Evolutionary conservation across 2,329 filamentous ascomycete genomes (phyloP).

Genomic region (Fusarium stilboides): DNA sequence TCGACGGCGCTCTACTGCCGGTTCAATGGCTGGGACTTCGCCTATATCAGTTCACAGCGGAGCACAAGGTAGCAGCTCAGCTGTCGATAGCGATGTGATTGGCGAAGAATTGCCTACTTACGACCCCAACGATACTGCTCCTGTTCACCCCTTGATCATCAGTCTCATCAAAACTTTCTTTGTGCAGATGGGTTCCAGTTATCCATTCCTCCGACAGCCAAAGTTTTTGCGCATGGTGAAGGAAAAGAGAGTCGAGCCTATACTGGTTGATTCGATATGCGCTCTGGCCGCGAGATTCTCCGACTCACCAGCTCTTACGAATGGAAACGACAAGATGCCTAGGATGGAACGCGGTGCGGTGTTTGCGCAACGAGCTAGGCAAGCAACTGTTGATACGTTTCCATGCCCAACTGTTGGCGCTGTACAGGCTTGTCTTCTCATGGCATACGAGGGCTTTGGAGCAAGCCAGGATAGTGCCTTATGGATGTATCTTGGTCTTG

Average conservation of each 20-base stretch:
- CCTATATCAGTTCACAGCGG: slow-evolving; percentile 60
- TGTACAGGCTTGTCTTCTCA: slow-evolving; percentile 85
- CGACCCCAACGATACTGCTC: slow-evolving; percentile 77
- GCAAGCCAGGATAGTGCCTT: slow-evolving; percentile 89
- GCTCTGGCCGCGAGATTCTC: slow-evolving; percentile 87
- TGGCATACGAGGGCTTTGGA: slow-evolving; percentile 92
- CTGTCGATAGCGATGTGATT: slow-evolving; percentile 60
- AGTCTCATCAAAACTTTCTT: slow-evolving; percentile 88
- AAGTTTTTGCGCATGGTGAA: slow-evolving; percentile 82
- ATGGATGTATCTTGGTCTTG: slow-evolving; percentile 94
- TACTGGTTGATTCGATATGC: slow-evolving; percentile 89
- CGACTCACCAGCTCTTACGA: slow-evolving; percentile 66
- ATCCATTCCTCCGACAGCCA: slow-evolving; percentile 82
- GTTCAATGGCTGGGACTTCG: slow-evolving; percentile 70
- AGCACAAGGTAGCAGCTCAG: slow-evolving; percentile 57
- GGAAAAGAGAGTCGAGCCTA: slow-evolving; percentile 86
- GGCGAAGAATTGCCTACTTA: slow-evolving; percentile 78
- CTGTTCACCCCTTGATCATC: slow-evolving; percentile 82
- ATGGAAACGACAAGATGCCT: slow-evolving; percentile 63
- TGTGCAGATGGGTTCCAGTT: slow-evolving; percentile 85
- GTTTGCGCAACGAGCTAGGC: slow-evolving; percentile 86
- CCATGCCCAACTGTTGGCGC: slow-evolving; percentile 86
- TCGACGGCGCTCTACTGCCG: slow-evolving; percentile 70
- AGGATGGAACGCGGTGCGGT: slow-evolving; percentile 80
- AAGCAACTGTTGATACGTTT: slow-evolving; percentile 86